Percentiles rank a stretch among this genome's conserved stretches.
Evolutionary conservation across 2,329 filamentous ascomycete species (phyloP).

Genomic region (Penicillium olsonii): DNA sequence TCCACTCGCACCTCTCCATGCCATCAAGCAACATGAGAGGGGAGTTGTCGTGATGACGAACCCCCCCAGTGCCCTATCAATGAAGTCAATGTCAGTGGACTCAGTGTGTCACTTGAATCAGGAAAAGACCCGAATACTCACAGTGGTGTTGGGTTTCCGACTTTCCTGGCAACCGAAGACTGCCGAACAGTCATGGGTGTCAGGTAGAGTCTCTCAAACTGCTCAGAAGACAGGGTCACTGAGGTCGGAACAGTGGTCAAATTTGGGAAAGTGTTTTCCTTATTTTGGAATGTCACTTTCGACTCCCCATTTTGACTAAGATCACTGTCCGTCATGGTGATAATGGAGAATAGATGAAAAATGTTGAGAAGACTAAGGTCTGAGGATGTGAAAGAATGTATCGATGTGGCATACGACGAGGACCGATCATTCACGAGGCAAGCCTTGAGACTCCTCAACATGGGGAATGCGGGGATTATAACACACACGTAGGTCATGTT

Average conservation of each 20-base stretch:
- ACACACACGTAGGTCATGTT: background rate
- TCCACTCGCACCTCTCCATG: slow-evolving; percentile 28
- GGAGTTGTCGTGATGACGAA: slow-evolving; percentile 31
- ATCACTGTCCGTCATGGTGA: slow-evolving; percentile 9
- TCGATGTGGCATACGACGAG: too few species aligned
- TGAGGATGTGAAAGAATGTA: too few species aligned
- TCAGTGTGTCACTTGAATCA: too few species aligned
- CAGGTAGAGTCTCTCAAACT: slow-evolving; percentile 38
- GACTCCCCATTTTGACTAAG: slow-evolving; percentile 7
- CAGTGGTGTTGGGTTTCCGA: slow-evolving; percentile 39
- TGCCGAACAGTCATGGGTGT: slow-evolving; percentile 35
- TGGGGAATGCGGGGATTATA: background rate
- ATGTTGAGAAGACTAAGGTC: background rate
- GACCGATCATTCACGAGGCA: background rate
- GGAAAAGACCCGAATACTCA: slow-evolving; percentile 18
- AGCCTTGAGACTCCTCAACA: background rate
- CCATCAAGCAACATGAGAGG: slow-evolving; percentile 29
- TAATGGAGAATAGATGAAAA: background rate
- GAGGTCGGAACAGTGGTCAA: slow-evolving; percentile 21
- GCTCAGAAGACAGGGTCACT: slow-evolving; percentile 34
- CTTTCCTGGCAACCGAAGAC: slow-evolving; percentile 28
- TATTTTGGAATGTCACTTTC: slow-evolving; percentile 7
- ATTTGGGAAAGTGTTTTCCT: slow-evolving; percentile 2
- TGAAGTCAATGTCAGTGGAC: background rate
- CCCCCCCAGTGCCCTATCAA: slow-evolving; percentile 23